Conservation (phyloP, 768 basidiomycete species). For the Auriscalpium microsporum region DNA sequence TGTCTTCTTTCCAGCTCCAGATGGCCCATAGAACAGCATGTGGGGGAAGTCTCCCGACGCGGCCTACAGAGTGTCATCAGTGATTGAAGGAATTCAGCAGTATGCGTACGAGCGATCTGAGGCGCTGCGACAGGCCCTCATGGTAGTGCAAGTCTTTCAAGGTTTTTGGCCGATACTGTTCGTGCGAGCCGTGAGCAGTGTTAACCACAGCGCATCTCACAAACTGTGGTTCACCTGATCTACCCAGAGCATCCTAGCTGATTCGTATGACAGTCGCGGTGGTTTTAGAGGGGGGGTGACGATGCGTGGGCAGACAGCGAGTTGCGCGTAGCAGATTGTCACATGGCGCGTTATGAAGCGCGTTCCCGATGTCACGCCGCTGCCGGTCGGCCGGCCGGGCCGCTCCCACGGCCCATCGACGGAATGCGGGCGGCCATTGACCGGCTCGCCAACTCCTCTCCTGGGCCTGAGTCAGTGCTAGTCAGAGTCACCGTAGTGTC, state of each 20-base stretch:
- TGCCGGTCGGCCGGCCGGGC: slow-evolving; percentile 9
- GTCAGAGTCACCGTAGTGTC: too few species aligned
- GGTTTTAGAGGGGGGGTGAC: too few species aligned
- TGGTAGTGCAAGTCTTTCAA: slow-evolving; percentile 90
- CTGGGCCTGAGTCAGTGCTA: neutral
- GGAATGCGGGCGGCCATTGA: neutral
- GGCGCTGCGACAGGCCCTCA: slow-evolving; percentile 62
- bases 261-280: neutral
- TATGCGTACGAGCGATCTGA: slow-evolving; percentile 63
- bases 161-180: slow-evolving; percentile 74
- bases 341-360: slow-evolving; percentile 15
- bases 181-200: neutral
- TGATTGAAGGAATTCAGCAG: neutral
- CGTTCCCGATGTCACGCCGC: slow-evolving; percentile 12
- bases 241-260: slow-evolving; percentile 34
- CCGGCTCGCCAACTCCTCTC: neutral
- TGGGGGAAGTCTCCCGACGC: slow-evolving; percentile 93
- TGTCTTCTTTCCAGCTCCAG: slow-evolving; percentile 97
- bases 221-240: slow-evolving; percentile 32
- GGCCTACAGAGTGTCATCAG: slow-evolving; percentile 38
- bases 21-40: slow-evolving; percentile 94
- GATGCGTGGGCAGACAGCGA: neutral
- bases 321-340: neutral
- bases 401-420: neutral
- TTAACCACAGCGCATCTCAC: neutral